phyloP scores from a whole-genome alignment of 768 basidiomycete genomes.

The Mycena belliarum region DNA sequence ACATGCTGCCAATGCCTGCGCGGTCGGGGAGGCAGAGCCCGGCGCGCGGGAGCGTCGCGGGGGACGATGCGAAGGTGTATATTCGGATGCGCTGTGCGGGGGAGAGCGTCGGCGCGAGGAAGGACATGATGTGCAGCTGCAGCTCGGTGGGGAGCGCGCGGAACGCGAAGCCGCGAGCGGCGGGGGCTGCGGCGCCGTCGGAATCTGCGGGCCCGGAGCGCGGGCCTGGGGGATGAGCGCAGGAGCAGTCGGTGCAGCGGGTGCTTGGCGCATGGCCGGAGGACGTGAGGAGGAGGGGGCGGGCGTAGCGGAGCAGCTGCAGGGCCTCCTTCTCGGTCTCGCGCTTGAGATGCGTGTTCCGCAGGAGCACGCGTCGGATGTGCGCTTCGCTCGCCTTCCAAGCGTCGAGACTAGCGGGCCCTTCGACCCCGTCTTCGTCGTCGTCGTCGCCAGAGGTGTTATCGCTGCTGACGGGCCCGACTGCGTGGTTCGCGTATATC shows the following conservation, averaged over 20 bases:
- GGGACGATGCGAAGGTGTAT: conserved; percentile 49
- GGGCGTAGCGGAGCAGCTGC: conserved; percentile 48
- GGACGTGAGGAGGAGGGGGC: conserved; percentile 46
- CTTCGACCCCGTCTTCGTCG: conserved; percentile 23
- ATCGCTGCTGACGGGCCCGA: conserved; percentile 25
- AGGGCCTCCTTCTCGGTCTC: conserved; percentile 49
- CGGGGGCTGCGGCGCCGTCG: too few species aligned
- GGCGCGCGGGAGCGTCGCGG: conserved; percentile 44
- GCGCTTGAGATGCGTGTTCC: conserved; percentile 45
- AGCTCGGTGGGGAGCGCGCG: conserved; percentile 54
- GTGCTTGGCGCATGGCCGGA: neutral
- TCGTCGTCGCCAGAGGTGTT: conserved; percentile 28
- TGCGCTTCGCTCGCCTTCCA: conserved; percentile 39
- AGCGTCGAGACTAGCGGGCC: conserved; percentile 22
- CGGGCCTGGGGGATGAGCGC: conserved; percentile 3
- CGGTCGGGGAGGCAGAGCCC: conserved; percentile 23
- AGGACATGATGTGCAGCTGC: conserved; percentile 56
- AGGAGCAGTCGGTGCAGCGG: conserved; percentile 5
- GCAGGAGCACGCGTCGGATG: conserved; percentile 36
- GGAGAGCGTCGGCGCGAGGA: conserved; percentile 59
- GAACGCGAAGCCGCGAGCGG: conserved; percentile 38
- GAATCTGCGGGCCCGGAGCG: too few species aligned
- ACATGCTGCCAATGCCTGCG: conserved; percentile 12
- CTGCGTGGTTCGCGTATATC: conserved; percentile 47
- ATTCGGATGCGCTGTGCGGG: conserved; percentile 55